Conservation (phyloP, 495 filamentous ascomycete species). For the Cercophora scortea region DNA sequence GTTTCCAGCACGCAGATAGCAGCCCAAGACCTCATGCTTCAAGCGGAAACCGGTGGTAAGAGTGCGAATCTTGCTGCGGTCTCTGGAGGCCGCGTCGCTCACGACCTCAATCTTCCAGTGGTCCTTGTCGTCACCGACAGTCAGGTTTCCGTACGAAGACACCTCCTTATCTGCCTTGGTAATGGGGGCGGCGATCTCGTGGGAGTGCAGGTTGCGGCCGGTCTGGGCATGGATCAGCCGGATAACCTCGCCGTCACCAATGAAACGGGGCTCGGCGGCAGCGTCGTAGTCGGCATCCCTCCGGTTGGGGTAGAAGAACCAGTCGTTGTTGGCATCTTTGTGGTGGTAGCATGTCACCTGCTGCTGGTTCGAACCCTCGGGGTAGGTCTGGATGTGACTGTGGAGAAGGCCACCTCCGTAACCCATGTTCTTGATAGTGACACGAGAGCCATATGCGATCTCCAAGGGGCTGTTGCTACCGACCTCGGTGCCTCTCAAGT, state of each 20-base stretch:
- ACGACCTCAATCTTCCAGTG: conserved; percentile 95
- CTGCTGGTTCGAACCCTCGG: conserved; percentile 89
- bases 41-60: conserved; percentile 90
- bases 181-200: conserved; percentile 78
- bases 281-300: conserved; percentile 62
- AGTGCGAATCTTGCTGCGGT: conserved; percentile 80
- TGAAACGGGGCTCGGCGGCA: conserved; percentile 58
- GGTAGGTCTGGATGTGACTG: conserved; percentile 91
- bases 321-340: conserved; percentile 99
- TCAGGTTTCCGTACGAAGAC: conserved; percentile 90
- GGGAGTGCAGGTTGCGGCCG: conserved; percentile 92
- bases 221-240: conserved; percentile 93
- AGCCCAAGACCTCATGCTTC: conserved; percentile 74
- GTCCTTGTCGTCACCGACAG: conserved; percentile 96
- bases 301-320: conserved; percentile 96
- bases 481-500: conserved; percentile 86
- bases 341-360: conserved; percentile 99
- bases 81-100: conserved; percentile 75
- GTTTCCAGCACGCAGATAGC: conserved; percentile 92
- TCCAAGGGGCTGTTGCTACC: conserved; percentile 91
- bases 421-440: conserved; percentile 97
- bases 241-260: conserved; percentile 70
- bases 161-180: conserved; percentile 88
- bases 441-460: conserved; percentile 78
- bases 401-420: conserved; percentile 97